These are phyloP conservation scores for Populus hybrid DNA, from an alignment of 441 rosid species.

Conservation along the genomic window DNA sequence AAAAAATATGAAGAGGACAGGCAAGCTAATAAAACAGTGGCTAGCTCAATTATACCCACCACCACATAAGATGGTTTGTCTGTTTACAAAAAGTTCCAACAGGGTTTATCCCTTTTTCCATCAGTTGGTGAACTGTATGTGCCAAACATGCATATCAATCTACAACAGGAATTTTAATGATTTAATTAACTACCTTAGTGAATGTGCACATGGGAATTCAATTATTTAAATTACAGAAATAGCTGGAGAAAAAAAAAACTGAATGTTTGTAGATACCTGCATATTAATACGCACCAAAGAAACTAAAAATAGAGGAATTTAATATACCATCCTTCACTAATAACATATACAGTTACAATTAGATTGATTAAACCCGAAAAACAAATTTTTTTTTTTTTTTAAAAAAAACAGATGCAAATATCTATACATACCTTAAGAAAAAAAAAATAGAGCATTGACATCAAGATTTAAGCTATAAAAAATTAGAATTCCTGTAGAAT, in stretches of 20 bases:
- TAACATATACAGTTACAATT: neutral
- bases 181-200: neutral
- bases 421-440: neutral
- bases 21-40: constrained; percentile 8
- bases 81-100: neutral
- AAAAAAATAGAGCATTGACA: neutral
- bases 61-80: neutral
- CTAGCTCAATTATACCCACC: constrained; percentile 12
- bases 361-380: neutral
- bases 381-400: neutral
- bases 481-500: constrained; percentile 1
- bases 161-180: neutral
- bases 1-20: neutral
- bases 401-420: neutral
- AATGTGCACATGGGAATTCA: neutral
- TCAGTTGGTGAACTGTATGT: neutral
- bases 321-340: neutral
- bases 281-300: neutral
- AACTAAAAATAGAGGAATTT: neutral
- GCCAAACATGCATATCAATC: neutral
- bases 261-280: neutral
- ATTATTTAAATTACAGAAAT: neutral
- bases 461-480: neutral
- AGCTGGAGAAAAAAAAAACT: constrained; percentile 1
- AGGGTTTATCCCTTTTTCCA: neutral